A percentile compares a stretch with the other conserved stretches of the same genome.
Conservation (phyloP, 345 rosid genomes). For the Syzygium aqueum region DNA sequence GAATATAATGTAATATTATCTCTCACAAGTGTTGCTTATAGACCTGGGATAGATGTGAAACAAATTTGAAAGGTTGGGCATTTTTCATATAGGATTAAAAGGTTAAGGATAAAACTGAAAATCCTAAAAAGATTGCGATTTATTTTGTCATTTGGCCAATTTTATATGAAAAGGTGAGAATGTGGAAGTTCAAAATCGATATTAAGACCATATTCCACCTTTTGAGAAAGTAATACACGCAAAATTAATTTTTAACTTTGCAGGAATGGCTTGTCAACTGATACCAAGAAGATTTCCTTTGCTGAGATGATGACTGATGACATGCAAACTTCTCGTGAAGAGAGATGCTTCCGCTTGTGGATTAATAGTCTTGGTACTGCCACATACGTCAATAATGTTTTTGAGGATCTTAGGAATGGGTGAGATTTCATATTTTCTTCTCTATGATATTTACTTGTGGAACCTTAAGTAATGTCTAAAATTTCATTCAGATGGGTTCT, state of each 20-base stretch:
- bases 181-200: not conserved
- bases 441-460: not conserved
- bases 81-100: not conserved
- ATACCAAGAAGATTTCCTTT: slow-evolving; percentile 51
- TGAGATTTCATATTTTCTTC: slow-evolving; percentile 17
- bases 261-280: slow-evolving; percentile 83
- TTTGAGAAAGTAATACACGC: not conserved
- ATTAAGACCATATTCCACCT: not conserved
- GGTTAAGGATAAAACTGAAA: not conserved
- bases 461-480: not conserved
- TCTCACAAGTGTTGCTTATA: not conserved
- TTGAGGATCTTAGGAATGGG: slow-evolving; percentile 96
- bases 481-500: slow-evolving; percentile 74
- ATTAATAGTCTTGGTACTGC: slow-evolving; percentile 88
- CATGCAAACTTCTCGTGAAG: slow-evolving; percentile 86
- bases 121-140: not conserved
- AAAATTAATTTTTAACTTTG: slow-evolving; percentile 6
- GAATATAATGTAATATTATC: not conserved
- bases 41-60: not conserved
- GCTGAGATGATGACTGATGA: slow-evolving; percentile 99
- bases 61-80: not conserved
- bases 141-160: not conserved
- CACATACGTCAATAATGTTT: slow-evolving; percentile 72
- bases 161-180: not conserved
- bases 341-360: slow-evolving; percentile 98